phyloP scores from a whole-genome alignment of 495 filamentous ascomycete genomes.

The Aspergillus diversus region DNA sequence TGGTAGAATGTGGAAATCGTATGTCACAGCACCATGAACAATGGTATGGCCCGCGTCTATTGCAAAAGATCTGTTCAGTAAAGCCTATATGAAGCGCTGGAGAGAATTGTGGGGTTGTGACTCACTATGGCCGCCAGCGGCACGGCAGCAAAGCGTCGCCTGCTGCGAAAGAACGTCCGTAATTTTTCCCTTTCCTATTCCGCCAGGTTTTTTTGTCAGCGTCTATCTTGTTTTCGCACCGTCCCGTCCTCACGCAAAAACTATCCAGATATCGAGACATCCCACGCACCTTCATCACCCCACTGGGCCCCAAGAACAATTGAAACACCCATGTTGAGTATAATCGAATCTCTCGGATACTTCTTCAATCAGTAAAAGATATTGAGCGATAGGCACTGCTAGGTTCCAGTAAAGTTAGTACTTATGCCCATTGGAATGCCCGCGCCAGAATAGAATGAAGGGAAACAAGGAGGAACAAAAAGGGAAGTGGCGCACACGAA shows the following conservation, averaged over 20 bases:
- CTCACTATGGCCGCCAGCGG: conserved; percentile 70
- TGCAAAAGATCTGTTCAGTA: background rate
- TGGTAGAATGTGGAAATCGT: conserved; percentile 75
- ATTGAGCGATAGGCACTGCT: conserved; percentile 7
- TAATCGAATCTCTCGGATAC: background rate
- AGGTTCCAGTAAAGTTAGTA: background rate
- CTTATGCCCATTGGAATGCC: background rate
- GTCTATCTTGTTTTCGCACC: too few relatives aligned
- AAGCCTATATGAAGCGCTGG: background rate
- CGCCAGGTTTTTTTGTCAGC: background rate
- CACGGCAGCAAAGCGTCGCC: conserved; percentile 61
- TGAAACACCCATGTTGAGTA: conserved; percentile 52
- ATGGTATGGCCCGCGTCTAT: conserved; percentile 60
- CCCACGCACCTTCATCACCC: conserved; percentile 65
- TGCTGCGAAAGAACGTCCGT: conserved; percentile 66
- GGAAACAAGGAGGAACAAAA: background rate
- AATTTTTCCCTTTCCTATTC: conserved; percentile 68
- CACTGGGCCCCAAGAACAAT: conserved; percentile 67
- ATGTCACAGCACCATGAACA: conserved; percentile 62
- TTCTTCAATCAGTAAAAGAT: background rate
- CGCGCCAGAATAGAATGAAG: too few relatives aligned
- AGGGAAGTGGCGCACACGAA: background rate
- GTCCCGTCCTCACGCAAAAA: background rate
- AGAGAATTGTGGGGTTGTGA: conserved; percentile 9
- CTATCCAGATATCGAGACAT: conserved; percentile 3